Evolutionary conservation across 2,329 filamentous ascomycete species (phyloP).

Genomic region (Pyricularia sp.): DNA sequence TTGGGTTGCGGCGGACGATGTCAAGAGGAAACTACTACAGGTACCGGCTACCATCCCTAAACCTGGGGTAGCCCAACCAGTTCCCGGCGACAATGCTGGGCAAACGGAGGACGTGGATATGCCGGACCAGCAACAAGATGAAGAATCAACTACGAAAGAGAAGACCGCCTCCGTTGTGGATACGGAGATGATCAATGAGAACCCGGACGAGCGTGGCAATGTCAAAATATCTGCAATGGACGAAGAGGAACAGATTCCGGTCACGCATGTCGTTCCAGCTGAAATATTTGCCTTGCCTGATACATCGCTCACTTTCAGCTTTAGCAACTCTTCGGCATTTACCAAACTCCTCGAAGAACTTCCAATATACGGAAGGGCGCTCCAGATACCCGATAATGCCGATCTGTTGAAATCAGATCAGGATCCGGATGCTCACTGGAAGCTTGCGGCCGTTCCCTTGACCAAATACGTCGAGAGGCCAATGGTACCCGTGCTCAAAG

Average conservation of each 20-base stretch:
- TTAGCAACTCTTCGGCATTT: constrained; percentile 64
- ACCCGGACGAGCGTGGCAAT: constrained; percentile 19
- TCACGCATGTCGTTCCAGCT: constrained; percentile 52
- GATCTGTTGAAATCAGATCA: constrained; percentile 47
- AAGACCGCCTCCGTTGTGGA: constrained; percentile 28
- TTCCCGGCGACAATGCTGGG: background rate
- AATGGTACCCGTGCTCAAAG: constrained; percentile 57
- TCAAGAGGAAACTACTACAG: constrained; percentile 59
- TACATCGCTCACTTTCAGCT: constrained; percentile 71
- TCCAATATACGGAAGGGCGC: constrained; percentile 64
- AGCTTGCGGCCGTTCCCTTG: constrained; percentile 67
- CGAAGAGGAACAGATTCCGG: constrained; percentile 25
- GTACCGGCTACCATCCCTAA: constrained; percentile 32
- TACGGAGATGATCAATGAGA: constrained; percentile 33
- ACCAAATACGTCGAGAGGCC: constrained; percentile 82
- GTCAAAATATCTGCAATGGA: constrained; percentile 16
- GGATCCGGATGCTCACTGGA: constrained; percentile 64
- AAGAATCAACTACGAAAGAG: constrained; percentile 25
- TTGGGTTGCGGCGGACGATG: constrained; percentile 58
- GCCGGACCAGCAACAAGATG: background rate
- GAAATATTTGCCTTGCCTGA: constrained; percentile 76
- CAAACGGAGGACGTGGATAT: background rate
- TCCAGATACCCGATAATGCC: constrained; percentile 44
- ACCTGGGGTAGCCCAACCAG: background rate
- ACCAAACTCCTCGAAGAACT: constrained; percentile 73